Conservation (phyloP, 768 basidiomycete species). For the Mycena rosella region DNA sequence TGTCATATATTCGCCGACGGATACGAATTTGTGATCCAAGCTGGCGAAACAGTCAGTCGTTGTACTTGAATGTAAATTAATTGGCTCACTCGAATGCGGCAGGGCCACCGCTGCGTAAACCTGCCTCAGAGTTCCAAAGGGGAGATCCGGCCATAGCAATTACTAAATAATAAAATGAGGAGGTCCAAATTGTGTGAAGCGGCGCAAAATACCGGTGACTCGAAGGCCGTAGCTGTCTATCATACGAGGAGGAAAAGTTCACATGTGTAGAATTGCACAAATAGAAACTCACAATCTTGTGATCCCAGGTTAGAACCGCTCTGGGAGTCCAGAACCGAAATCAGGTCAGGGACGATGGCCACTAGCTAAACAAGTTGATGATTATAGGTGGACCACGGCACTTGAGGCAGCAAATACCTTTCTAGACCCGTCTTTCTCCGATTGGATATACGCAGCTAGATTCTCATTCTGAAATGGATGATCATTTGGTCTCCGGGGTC, state of each 20-base stretch:
- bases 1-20: slow-evolving; percentile 55
- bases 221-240: slow-evolving; percentile 66
- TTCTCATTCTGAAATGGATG: slow-evolving; percentile 78
- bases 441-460: slow-evolving; percentile 62
- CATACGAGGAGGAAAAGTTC: not conserved
- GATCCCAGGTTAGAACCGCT: slow-evolving; percentile 73
- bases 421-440: slow-evolving; percentile 46
- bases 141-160: slow-evolving; percentile 60
- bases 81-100: slow-evolving; percentile 61
- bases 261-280: too few relatives aligned
- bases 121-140: slow-evolving; percentile 65
- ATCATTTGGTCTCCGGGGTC: slow-evolving; percentile 49
- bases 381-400: not conserved
- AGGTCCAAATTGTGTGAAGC: slow-evolving; percentile 29
- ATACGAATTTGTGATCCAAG: slow-evolving; percentile 49
- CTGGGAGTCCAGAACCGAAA: slow-evolving; percentile 73
- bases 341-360: slow-evolving; percentile 74
- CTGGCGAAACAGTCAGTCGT: slow-evolving; percentile 28
- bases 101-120: slow-evolving; percentile 65
- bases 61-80: too few relatives aligned
- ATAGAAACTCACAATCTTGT: slow-evolving; percentile 52
- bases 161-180: slow-evolving; percentile 35
- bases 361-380: slow-evolving; percentile 49
- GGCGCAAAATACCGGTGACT: slow-evolving; percentile 63
- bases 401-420: slow-evolving; percentile 28